These are phyloP conservation scores for Penicillium mononematosum DNA, from an alignment of 495 filamentous ascomycete species.

Conservation along the genomic window DNA sequence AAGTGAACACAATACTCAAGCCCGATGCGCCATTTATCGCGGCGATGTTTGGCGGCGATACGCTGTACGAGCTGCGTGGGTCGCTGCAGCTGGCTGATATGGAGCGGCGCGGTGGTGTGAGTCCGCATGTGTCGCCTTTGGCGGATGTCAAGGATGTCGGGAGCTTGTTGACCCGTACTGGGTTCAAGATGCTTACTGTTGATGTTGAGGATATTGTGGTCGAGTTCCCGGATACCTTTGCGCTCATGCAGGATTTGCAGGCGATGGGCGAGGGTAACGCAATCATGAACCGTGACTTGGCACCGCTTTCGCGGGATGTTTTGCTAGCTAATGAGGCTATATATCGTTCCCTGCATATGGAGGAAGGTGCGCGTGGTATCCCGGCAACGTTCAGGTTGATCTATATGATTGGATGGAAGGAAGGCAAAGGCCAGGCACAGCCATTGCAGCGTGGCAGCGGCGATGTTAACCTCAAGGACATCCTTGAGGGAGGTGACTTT, in stretches of 20 bases:
- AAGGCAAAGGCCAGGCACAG: constrained; percentile 70
- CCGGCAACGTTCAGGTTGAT: constrained; percentile 92
- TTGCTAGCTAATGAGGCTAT: constrained; percentile 85
- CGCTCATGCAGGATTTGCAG: constrained; percentile 89
- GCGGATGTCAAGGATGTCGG: constrained; percentile 93
- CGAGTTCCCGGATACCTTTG: constrained; percentile 89
- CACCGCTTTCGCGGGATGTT: constrained; percentile 75
- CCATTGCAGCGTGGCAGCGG: constrained; percentile 82
- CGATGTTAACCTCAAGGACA: constrained; percentile 76
- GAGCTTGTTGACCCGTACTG: constrained; percentile 77
- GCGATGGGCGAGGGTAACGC: constrained; percentile 93
- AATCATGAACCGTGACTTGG: constrained; percentile 73
- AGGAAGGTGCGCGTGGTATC: constrained; percentile 63
- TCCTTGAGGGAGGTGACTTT: constrained; percentile 63
- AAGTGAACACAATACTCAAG: constrained; percentile 80
- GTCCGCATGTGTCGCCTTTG: constrained; percentile 80
- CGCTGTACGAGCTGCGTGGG: constrained; percentile 89
- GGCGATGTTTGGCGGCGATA: constrained; percentile 95
- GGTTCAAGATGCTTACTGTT: constrained; percentile 94
- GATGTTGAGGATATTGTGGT: constrained; percentile 97
- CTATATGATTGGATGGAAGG: constrained; percentile 99
- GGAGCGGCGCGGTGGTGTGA: constrained; percentile 83
- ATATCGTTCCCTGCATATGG: constrained; percentile 77
- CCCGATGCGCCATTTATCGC: constrained; percentile 91
- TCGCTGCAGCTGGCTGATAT: constrained; percentile 90